Evolutionary conservation across 179 eudicot genomes (phyloP).

Genomic region (Beta corolliflora): DNA sequence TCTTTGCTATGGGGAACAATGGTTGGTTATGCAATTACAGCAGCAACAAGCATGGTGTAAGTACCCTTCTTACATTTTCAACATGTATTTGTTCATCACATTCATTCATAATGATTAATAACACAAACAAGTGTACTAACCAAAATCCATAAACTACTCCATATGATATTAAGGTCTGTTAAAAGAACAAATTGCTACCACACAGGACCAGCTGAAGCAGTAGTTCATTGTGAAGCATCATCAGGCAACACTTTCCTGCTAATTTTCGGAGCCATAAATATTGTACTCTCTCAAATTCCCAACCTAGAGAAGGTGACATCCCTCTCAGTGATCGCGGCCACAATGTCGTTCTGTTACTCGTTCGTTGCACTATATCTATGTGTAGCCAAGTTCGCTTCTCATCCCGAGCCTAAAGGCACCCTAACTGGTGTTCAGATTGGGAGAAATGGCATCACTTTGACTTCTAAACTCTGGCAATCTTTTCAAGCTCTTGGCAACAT

Average conservation of each 20-base stretch:
- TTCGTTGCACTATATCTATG: constrained; percentile 44
- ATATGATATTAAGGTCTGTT: constrained; percentile 27
- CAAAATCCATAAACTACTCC: not conserved
- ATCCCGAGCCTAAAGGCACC: constrained; percentile 27
- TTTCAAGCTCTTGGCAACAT: constrained; percentile 39
- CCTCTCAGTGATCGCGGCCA: constrained; percentile 46
- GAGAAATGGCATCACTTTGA: constrained; percentile 19
- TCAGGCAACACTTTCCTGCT: constrained; percentile 40
- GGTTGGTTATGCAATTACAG: constrained; percentile 56
- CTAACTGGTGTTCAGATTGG: constrained; percentile 28
- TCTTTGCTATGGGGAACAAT: constrained; percentile 52
- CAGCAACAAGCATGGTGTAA: constrained; percentile 57
- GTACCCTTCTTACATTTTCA: constrained; percentile 11
- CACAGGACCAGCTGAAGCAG: constrained; percentile 20
- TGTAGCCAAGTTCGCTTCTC: constrained; percentile 30
- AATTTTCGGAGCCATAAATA: constrained; percentile 38
- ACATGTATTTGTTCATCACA: not conserved
- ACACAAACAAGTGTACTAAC: not conserved
- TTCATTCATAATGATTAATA: not conserved
- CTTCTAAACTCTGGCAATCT: constrained; percentile 33
- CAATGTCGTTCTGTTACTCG: constrained; percentile 46
- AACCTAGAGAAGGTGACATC: constrained; percentile 39
- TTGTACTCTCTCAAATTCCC: constrained; percentile 42
- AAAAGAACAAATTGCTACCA: constrained; percentile 44
- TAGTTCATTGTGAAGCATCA: constrained; percentile 31